Conservation (phyloP, 2,329 filamentous ascomycete genomes). For the Scytalidium lignicola region DNA sequence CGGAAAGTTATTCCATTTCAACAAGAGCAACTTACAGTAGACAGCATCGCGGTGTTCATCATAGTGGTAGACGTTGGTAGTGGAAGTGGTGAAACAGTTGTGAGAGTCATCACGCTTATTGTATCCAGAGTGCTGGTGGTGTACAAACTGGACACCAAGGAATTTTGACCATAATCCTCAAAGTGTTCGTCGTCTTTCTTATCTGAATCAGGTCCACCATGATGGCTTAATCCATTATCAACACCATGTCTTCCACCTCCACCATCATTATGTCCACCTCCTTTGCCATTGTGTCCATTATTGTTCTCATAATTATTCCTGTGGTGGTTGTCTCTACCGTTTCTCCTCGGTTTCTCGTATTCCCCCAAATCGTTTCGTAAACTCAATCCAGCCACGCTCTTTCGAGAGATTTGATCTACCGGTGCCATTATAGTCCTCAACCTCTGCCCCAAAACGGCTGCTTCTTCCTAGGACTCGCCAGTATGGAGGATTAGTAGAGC, state of each 20-base stretch:
- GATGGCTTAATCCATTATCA: conserved; percentile 1
- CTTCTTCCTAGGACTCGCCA: conserved; percentile 11
- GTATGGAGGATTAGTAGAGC: conserved; percentile 11
- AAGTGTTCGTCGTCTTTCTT: conserved; percentile 1
- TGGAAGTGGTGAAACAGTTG: too few species aligned
- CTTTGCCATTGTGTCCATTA: neutral
- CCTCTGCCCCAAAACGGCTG: conserved; percentile 17
- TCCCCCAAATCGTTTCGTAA: conserved; percentile 7
- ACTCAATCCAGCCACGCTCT: conserved; percentile 9
- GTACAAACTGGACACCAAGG: too few species aligned
- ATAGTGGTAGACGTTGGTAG: too few species aligned
- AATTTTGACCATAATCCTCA: neutral
- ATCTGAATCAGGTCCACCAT: neutral
- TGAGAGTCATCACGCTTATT: too few species aligned
- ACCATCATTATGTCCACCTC: neutral
- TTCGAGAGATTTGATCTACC: conserved; percentile 15
- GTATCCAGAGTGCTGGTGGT: too few species aligned
- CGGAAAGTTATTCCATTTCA: too few species aligned
- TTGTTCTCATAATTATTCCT: conserved; percentile 1
- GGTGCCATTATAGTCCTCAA: conserved; percentile 28
- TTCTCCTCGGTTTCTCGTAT: conserved; percentile 3
- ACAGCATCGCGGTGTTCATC: too few species aligned
- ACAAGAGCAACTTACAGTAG: too few species aligned
- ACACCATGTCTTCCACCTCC: conserved; percentile 1
- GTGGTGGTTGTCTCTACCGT: neutral